A percentile compares a stretch with the other conserved stretches of the same genome.
phyloP scores from a whole-genome alignment of 1,284 basidiomycete species.

The Malassezia sp. region DNA sequence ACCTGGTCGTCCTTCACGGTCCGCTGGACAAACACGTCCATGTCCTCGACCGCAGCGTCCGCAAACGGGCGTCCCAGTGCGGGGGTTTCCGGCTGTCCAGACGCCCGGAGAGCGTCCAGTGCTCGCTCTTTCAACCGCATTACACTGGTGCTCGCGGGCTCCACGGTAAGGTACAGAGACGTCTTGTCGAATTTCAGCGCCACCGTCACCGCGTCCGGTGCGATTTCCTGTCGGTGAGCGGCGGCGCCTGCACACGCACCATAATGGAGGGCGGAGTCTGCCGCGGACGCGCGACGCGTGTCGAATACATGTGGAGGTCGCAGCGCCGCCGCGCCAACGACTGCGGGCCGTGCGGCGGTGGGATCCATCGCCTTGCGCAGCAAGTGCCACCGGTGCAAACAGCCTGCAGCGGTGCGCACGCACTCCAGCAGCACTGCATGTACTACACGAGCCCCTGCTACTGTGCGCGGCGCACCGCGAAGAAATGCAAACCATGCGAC shows the following conservation, averaged over 20 bases:
- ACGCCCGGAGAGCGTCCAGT: neutral
- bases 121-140: neutral
- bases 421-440: too few relatives aligned
- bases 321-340: neutral
- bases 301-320: neutral
- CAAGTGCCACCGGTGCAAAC: too few relatives aligned
- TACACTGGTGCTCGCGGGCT: conserved; percentile 3
- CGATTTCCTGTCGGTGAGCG: too few relatives aligned
- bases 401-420: too few relatives aligned
- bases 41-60: neutral
- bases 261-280: too few relatives aligned
- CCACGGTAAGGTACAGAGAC: conserved; percentile 3
- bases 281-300: too few relatives aligned
- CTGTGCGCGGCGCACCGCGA: too few relatives aligned
- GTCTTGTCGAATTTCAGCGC: conserved; percentile 13
- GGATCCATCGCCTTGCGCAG: too few relatives aligned
- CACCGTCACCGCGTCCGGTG: conserved; percentile 6
- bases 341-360: too few relatives aligned
- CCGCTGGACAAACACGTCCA: conserved; percentile 2
- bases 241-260: too few relatives aligned
- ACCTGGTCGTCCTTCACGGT: neutral
- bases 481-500: too few relatives aligned
- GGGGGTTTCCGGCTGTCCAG: conserved; percentile 9
- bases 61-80: conserved; percentile 5
- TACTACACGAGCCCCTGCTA: too few relatives aligned